Evolutionary conservation across 73 alveolate species (phyloP), one percentile per base, ranked within the genome.

Genomic region (Stentor roeselii): DNA sequence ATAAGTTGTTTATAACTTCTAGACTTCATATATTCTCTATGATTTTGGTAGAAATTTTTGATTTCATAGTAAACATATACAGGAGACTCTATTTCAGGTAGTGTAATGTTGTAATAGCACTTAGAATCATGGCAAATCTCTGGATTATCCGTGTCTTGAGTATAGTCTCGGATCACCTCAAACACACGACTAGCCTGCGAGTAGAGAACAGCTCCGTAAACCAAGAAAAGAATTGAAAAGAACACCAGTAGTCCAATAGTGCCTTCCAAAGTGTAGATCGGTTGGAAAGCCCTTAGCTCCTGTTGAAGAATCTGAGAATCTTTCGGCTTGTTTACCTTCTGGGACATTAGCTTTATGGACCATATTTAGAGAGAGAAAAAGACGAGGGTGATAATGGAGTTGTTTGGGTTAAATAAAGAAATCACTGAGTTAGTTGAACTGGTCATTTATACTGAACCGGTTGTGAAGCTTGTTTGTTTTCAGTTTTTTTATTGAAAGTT

Each of bases 281-380:
- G 99, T 77, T 97, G 84, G 97, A 96, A 95, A 0, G 98, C 99
- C 0, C 97, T 95, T 3, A 94, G 90, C 31, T 88, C 87, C 83
- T 94, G 95, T 86, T 94, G 96, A 88, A 90, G 87, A 59, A 94
- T 88, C 42, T 87, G 59, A 84, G 92, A 87, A 50, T 87, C 80
- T 86, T 85, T 91, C 60, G 94, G 90, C 37, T 67, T 67, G 37
- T 67, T 67, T 30, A 11, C 34, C 80, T 67, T 67, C 21, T 50
- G n/a, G n/a, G n/a, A n/a, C n/a, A n/a, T n/a, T n/a, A n/a, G n/a
- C n/a, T n/a, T n/a, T n/a, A n/a, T n/a, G n/a, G n/a, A n/a, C n/a
- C n/a, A n/a, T n/a, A n/a, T n/a, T n/a, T n/a, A n/a, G n/a, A n/a
- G n/a, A n/a, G n/a, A n/a, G n/a, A n/a, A n/a, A n/a, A n/a, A n/a